Conservation (phyloP, 768 basidiomycete species). For the Trametes meyenii region DNA sequence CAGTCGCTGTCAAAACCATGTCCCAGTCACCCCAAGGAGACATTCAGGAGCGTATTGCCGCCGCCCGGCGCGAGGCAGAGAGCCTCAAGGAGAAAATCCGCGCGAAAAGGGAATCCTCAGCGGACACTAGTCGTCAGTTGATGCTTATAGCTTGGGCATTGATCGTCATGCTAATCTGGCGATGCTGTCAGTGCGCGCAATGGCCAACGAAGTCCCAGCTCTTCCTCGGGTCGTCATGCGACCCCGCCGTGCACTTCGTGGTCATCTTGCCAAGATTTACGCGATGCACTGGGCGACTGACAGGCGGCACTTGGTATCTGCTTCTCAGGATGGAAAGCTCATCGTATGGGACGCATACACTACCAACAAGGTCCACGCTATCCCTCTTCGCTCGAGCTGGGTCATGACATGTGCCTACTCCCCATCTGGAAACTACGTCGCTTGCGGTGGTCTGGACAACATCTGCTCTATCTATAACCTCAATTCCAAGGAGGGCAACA, state of each 20-base stretch:
- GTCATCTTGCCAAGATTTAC: slow-evolving; percentile 99
- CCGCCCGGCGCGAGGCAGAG: slow-evolving; percentile 95
- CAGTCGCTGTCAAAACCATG: slow-evolving; percentile 45
- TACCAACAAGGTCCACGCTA: slow-evolving; percentile 99
- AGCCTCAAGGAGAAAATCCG: slow-evolving; percentile 98
- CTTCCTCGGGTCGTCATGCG: slow-evolving; percentile 97
- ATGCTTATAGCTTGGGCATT: not conserved
- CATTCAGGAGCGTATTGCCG: slow-evolving; percentile 91
- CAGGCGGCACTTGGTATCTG: slow-evolving; percentile 95
- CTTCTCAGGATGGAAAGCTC: slow-evolving; percentile 99
- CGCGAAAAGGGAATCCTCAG: slow-evolving; percentile 92
- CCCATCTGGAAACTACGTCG: slow-evolving; percentile 95
- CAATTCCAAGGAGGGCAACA: slow-evolving; percentile 74
- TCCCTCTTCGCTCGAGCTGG: slow-evolving; percentile 97
- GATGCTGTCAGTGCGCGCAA: slow-evolving; percentile 78
- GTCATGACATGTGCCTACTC: slow-evolving; percentile 99
- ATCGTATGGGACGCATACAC: slow-evolving; percentile 99
- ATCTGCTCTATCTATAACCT: slow-evolving; percentile 99
- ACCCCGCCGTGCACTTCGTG: slow-evolving; percentile 91
- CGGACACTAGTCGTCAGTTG: slow-evolving; percentile 93
- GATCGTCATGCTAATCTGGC: not conserved
- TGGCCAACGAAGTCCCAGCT: slow-evolving; percentile 95
- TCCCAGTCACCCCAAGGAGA: slow-evolving; percentile 75
- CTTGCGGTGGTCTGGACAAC: slow-evolving; percentile 98
- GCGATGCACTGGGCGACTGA: slow-evolving; percentile 99